Evolutionary conservation across 1,139 yeast genomes (phyloP).

Genomic region (Tardiomyces depauwii): DNA sequence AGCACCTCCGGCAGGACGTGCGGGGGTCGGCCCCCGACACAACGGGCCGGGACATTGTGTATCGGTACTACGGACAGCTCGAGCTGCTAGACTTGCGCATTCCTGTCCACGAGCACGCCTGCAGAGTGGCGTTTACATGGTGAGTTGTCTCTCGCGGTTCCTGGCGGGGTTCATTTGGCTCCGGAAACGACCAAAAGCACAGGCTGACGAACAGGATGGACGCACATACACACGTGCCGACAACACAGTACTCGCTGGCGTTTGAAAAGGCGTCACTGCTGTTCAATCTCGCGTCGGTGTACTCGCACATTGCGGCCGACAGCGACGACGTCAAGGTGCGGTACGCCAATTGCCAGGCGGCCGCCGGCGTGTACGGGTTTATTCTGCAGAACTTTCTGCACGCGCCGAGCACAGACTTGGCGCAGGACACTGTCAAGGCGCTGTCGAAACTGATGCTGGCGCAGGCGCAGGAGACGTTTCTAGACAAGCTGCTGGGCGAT

Average conservation of each 20-base stretch:
- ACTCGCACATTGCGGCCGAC: conserved; percentile 39
- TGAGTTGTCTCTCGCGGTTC: too few relatives aligned
- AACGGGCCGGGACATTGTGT: conserved; percentile 40
- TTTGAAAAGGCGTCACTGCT: conserved; percentile 83
- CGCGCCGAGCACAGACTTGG: conserved; percentile 77
- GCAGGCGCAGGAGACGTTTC: conserved; percentile 81
- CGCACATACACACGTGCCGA: conserved; percentile 45
- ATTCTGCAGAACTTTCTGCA: conserved; percentile 75
- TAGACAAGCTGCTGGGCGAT: conserved; percentile 42
- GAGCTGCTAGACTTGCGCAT: conserved; percentile 70
- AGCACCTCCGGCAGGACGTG: conserved; percentile 52
- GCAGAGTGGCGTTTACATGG: conserved; percentile 67
- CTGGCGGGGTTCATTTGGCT: too few relatives aligned
- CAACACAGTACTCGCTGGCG: conserved; percentile 58
- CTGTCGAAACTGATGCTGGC: conserved; percentile 60
- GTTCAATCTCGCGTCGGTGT: conserved; percentile 58
- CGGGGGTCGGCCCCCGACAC: conserved; percentile 35
- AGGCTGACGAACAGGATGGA: conserved; percentile 29
- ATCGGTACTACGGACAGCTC: conserved; percentile 69
- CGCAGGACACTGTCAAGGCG: conserved; percentile 57
- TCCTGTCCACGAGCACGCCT: conserved; percentile 49
- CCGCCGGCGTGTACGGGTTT: conserved; percentile 69
- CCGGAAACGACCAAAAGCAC: neutral
- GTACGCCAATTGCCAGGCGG: conserved; percentile 53
- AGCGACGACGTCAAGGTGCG: conserved; percentile 46